These are phyloP conservation scores for Coemansia sp. DNA, from an alignment of 192 early-diverging fungal species.

Conservation along the genomic window DNA sequence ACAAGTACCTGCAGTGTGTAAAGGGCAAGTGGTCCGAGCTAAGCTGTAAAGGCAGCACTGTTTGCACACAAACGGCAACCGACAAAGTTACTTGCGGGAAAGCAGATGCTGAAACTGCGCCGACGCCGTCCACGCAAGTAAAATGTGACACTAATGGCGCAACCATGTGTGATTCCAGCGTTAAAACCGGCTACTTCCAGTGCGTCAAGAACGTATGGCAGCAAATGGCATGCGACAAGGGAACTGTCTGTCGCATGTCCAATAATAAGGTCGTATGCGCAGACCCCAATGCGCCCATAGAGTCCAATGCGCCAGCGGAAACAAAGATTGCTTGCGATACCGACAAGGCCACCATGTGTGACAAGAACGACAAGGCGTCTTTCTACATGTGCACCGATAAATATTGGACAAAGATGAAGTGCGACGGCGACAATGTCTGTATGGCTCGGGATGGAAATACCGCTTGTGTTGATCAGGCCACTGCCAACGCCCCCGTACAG, in stretches of 20 bases:
- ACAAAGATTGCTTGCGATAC: constrained; percentile 18
- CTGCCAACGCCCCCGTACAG: constrained; percentile 28
- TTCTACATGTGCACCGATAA: constrained; percentile 38
- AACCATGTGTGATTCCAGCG: constrained; percentile 27
- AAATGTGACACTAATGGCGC: constrained; percentile 22
- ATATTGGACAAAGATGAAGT: constrained; percentile 39
- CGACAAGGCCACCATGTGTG: constrained; percentile 41
- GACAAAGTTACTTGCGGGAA: constrained; percentile 2
- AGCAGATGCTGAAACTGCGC: background rate
- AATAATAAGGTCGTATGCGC: constrained; percentile 34
- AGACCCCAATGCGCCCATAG: constrained; percentile 20
- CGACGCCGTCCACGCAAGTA: background rate
- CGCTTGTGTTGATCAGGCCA: constrained; percentile 25
- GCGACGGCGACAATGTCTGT: constrained; percentile 39
- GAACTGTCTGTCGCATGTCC: constrained; percentile 30
- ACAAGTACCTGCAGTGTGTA: constrained; percentile 3
- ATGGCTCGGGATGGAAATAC: constrained; percentile 26
- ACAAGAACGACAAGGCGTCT: constrained; percentile 12
- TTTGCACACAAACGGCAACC: constrained; percentile 1
- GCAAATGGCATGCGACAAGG: constrained; percentile 20
- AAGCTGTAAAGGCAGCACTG: constrained; percentile 2
- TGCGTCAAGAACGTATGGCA: constrained; percentile 33
- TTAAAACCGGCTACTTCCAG: constrained; percentile 18
- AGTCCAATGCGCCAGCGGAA: constrained; percentile 1
- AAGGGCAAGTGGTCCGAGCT: constrained; percentile 3